A percentile compares a stretch with the other conserved stretches of the same genome.
Evolutionary conservation across 495 filamentous ascomycete genomes (phyloP).

Genomic region (Mytilinidion resinicola): DNA sequence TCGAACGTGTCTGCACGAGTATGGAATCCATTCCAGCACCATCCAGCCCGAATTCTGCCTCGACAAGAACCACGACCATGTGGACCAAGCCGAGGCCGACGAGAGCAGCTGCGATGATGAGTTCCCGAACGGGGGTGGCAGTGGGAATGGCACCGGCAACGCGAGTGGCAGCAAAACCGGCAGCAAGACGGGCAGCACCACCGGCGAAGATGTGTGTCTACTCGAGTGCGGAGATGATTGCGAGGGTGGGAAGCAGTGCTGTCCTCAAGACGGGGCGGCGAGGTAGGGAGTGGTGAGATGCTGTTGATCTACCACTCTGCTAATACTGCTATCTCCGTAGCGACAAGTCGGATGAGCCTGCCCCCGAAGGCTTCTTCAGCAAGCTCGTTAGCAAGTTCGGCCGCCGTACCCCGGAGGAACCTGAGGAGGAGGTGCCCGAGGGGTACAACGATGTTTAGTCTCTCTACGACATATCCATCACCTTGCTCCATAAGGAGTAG

Average conservation of each 20-base stretch:
- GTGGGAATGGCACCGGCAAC: conserved; percentile 30
- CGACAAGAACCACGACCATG: conserved; percentile 49
- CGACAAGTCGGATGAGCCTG: too few species aligned
- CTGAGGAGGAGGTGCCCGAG: too few species aligned
- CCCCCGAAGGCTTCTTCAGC: too few species aligned
- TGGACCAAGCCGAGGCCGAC: conserved; percentile 6
- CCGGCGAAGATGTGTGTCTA: conserved; percentile 60
- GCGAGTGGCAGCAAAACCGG: conserved; percentile 19
- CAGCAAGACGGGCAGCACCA: conserved; percentile 47
- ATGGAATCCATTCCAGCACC: conserved; percentile 95
- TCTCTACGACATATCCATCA: too few species aligned
- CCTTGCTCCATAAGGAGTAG: too few species aligned
- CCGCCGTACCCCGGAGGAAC: too few species aligned
- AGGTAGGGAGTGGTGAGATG: not conserved
- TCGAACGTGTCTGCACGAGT: conserved; percentile 80
- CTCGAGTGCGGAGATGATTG: conserved; percentile 85
- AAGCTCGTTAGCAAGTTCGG: too few species aligned
- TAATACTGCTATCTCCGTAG: too few species aligned
- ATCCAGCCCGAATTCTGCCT: conserved; percentile 93
- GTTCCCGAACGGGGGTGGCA: not conserved
- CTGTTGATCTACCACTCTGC: not conserved
- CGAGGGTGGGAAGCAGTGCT: conserved; percentile 64
- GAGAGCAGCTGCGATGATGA: conserved; percentile 24
- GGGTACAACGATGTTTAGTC: too few species aligned
- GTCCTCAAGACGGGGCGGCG: conserved; percentile 35